Percentiles rank a stretch among this genome's conserved stretches.
Conservation (phyloP, 192 early-diverging fungal genomes). For the Mortierella claussenii region DNA sequence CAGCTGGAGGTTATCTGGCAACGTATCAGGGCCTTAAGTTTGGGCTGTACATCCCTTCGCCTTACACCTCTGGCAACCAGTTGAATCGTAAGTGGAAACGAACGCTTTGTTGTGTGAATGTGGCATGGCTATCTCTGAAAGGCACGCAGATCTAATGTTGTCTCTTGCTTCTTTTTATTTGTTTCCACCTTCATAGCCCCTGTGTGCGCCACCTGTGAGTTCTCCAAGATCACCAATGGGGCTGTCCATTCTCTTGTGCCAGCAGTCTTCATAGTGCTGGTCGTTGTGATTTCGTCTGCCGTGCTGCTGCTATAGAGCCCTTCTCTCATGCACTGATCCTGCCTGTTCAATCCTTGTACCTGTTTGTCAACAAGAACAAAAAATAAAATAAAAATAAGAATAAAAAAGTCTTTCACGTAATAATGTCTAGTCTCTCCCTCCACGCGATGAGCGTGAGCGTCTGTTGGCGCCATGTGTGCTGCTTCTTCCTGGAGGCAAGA, state of each 20-base stretch:
- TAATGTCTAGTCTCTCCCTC: no score
- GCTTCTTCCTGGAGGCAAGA: no score
- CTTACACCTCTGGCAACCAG: slow-evolving; percentile 21
- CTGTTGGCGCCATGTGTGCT: no score
- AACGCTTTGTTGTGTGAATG: no score
- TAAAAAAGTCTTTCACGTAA: no score
- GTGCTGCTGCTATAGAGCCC: no score
- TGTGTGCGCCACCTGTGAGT: slow-evolving; percentile 28
- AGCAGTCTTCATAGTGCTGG: not conserved
- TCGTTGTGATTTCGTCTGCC: not conserved
- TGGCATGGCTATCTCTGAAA: no score
- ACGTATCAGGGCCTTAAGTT: slow-evolving; percentile 27
- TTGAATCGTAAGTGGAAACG: slow-evolving; percentile 29
- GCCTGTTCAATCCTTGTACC: not conserved
- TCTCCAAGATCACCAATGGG: slow-evolving; percentile 20
- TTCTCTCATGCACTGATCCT: no score
- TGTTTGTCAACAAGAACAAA: no score
- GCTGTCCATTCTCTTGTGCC: slow-evolving; percentile 7
- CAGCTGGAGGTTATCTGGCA: slow-evolving; percentile 17
- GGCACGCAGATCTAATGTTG: no score
- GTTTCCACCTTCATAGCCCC: slow-evolving; percentile 13
- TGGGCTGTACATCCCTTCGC: slow-evolving; percentile 17
- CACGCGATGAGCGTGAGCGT: no score
- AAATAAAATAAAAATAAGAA: not conserved
- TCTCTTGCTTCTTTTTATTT: not conserved